Base-by-base conservation (phyloP, 768 basidiomycete species). In the Russula dissimulans region DNA sequence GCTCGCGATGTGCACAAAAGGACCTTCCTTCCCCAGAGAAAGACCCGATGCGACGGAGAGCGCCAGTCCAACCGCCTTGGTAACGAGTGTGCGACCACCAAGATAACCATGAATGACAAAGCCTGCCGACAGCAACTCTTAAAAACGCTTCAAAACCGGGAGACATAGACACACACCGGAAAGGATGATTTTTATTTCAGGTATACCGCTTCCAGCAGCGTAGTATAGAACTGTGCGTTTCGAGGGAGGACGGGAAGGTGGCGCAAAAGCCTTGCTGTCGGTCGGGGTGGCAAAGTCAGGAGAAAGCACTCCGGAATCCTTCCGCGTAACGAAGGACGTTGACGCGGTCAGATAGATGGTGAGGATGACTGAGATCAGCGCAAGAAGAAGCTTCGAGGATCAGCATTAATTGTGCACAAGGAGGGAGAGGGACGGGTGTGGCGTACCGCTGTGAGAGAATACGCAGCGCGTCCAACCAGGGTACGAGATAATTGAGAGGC, bases 21-120 rank as follows among this genome's bases (percentile, higher is more conserved):
- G 85, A 1, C 83, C 86, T 69, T 86, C 86, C 73, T 87, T 83
- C 64, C 84, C 94, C 15, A 98, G 78, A 3, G 89, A 87, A 18
- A 98, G 77, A 0, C 97, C 97, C 0, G 92, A 94, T 3, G 91
- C 95, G 22, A 98, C 95, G 4, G 91, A 88, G 1, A 99, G 77
- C 0, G 94, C 84, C 56, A 99, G 73, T 11, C 95, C 95, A 26
- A 95, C 79, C 6, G 89, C 80, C 71, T 99, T 99, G 4, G 89
- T 92, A 70, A 94, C 86, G 48, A 99, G 74, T 0, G 89, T 91
- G 61, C 93, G 86, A 29, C 79, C 87, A 26, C 97, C 97, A 41
- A 99, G 86, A 71, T 95, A 99, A 17, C 97, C 97, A 62, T 97
- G 92, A 58, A 99, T 97, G 29, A 97, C 95, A 68, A 97, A 97